Percentiles rank a stretch among this genome's conserved stretches.
phyloP scores from a whole-genome alignment of 768 basidiomycete genomes.

The Pleurotus cornucopiae region DNA sequence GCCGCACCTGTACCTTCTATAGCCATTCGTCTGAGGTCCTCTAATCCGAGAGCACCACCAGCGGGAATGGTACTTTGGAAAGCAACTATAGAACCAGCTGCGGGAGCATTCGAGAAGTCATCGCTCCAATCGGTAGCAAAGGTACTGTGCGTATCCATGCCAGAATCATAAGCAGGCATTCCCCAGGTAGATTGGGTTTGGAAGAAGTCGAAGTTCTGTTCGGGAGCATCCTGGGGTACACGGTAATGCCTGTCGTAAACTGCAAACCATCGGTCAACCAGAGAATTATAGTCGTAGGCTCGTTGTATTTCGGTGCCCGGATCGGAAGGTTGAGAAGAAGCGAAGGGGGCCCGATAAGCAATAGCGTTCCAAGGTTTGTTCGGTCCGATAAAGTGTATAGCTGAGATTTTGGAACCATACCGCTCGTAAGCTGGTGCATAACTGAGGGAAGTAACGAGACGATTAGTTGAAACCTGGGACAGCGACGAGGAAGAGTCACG shows the following conservation, averaged over 20 bases:
- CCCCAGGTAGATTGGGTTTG: slow-evolving; percentile 72
- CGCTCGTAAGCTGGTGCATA: slow-evolving; percentile 97
- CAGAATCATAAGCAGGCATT: too few relatives aligned
- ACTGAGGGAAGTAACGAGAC: slow-evolving; percentile 32
- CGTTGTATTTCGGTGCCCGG: slow-evolving; percentile 18
- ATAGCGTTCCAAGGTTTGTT: slow-evolving; percentile 92
- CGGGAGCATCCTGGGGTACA: slow-evolving; percentile 39
- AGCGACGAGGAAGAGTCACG: slow-evolving; percentile 31
- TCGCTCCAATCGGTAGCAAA: slow-evolving; percentile 25
- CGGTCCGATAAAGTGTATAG: slow-evolving; percentile 92
- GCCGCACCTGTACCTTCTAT: slow-evolving; percentile 43
- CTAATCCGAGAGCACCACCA: slow-evolving; percentile 46
- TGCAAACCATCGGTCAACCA: slow-evolving; percentile 87
- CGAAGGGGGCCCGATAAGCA: slow-evolving; percentile 56
- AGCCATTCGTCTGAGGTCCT: slow-evolving; percentile 59
- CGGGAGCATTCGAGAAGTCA: slow-evolving; percentile 18
- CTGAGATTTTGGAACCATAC: slow-evolving; percentile 81
- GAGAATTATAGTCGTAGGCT: slow-evolving; percentile 72
- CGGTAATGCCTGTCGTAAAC: slow-evolving; percentile 90
- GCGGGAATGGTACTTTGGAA: slow-evolving; percentile 18
- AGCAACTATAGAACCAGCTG: slow-evolving; percentile 13
- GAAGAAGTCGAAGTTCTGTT: slow-evolving; percentile 54
- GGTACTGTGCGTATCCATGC: too few relatives aligned
- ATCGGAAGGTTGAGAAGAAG: slow-evolving; percentile 23
- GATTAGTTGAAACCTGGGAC: slow-evolving; percentile 22